Evolutionary conservation across 2,329 filamentous ascomycete genomes (phyloP), one percentile per base, ranked within the genome.

Genomic region (Claviceps lovelessii): DNA sequence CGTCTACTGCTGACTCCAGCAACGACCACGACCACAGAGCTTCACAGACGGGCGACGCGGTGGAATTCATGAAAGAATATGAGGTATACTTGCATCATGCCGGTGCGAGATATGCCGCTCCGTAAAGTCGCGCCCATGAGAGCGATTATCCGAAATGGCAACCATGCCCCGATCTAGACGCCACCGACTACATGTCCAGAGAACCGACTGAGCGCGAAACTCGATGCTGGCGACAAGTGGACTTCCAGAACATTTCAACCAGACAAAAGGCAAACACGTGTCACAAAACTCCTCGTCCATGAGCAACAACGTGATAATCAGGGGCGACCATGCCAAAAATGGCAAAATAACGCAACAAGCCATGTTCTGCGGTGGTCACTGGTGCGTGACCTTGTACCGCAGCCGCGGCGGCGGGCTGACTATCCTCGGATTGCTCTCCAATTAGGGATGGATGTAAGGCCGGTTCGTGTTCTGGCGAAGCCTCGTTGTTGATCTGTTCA

Each of bases 211-310:
- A 87, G 87, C 3, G 88, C 91, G 73, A 93, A 93, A 70, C 79
- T 93, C 10, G 88, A 93, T 66, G 86, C 87, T 41, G 88, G 88
- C 60, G 88, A 91, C 73, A 91, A 90, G 71, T 75, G 93, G 55
- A 93, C 23, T 93, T 58, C 72, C 93, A 42, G 88, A 91, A 65
- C 84, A 85, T 55, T 74, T 93, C 41, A 81, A 78, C 61, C 70
- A 74, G 52, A 67, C 73, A 49, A 79, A 75, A 58, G 74, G 74
- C 41, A 72, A 83, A 57, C 74, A 73, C 52, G 67, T 84, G 52
- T 76, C 78, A 2, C 79, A 84, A 46, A 76, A 82, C 55, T 85
- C 82, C 4, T 82, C 83, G 17, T 77, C 80, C 23, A 76, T 83
- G 61, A 84, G 80, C 70, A 84, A 81, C 61, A 78, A 80, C 47